Conservation (phyloP, 2,329 filamentous ascomycete species). For the Nemania sp. region DNA sequence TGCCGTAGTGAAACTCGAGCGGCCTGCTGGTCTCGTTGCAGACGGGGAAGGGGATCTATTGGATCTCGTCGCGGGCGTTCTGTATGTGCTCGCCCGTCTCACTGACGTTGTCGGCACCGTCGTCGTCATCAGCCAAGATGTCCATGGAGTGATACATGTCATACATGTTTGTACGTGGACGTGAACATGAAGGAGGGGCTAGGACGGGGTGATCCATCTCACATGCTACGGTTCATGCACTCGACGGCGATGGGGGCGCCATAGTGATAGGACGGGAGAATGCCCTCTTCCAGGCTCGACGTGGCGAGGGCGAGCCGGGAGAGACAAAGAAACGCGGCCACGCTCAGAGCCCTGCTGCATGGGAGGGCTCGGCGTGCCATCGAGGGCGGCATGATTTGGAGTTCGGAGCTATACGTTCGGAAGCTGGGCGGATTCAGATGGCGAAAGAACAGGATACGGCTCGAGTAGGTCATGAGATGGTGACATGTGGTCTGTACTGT, state of each 20-base stretch:
- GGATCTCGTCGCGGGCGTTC: slow-evolving; percentile 76
- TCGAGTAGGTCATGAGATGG: too few species aligned
- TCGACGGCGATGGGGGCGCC: slow-evolving; percentile 70
- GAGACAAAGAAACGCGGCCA: slow-evolving; percentile 23
- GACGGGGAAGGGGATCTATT: slow-evolving; percentile 88
- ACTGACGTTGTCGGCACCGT: slow-evolving; percentile 48
- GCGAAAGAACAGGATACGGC: too few species aligned
- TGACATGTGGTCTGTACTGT: too few species aligned
- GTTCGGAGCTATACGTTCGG: too few species aligned
- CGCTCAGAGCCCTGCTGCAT: slow-evolving; percentile 29
- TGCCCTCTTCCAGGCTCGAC: slow-evolving; percentile 43
- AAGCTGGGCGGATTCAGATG: slow-evolving; percentile 9
- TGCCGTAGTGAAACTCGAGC: slow-evolving; percentile 84
- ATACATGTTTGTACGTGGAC: slow-evolving; percentile 7
- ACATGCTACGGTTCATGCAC: slow-evolving; percentile 77
- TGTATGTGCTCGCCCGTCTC: slow-evolving; percentile 91
- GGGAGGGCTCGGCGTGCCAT: slow-evolving; percentile 27
- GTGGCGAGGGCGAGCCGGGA: slow-evolving; percentile 24
- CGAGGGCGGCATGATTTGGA: slow-evolving; percentile 32
- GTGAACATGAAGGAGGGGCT: too few species aligned
- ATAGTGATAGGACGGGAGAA: slow-evolving; percentile 66
- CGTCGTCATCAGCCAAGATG: neutral
- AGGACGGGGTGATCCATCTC: slow-evolving; percentile 40
- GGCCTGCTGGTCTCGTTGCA: slow-evolving; percentile 87
- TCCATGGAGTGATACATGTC: too few species aligned